Evolutionary conservation across 176 grass and related monocot species (phyloP).

Genomic region (Ananas comosus): DNA sequence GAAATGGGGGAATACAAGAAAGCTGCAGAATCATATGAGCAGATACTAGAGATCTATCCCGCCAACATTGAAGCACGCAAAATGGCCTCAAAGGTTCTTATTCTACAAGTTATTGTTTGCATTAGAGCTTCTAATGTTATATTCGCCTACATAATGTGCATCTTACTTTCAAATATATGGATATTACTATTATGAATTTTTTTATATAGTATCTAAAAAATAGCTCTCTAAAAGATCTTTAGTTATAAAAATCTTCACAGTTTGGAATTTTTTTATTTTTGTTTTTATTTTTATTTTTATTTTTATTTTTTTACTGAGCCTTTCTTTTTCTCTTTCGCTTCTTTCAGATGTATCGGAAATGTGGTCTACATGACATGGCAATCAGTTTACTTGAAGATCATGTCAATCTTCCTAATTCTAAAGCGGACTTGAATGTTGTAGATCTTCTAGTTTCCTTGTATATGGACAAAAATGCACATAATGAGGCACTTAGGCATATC

Average conservation of each 20-base stretch:
- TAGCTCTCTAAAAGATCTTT: no score
- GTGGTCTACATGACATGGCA: constrained; percentile 50
- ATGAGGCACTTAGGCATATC: constrained; percentile 59
- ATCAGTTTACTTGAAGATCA: constrained; percentile 73
- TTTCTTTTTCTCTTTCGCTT: constrained; percentile 9
- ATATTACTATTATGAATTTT: not conserved
- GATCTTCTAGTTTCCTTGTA: constrained; percentile 62
- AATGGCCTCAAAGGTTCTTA: constrained; percentile 58
- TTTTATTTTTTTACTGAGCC: not conserved
- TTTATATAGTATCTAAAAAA: not conserved
- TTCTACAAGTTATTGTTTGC: not conserved
- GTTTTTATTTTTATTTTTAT: no score
- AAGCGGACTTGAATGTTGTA: constrained; percentile 36
- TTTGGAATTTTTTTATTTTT: not conserved
- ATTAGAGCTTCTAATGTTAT: not conserved
- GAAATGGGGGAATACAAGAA: constrained; percentile 54
- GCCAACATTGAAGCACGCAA: constrained; percentile 40
- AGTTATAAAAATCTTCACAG: not conserved
- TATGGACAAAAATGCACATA: constrained; percentile 49
- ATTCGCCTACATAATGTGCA: not conserved
- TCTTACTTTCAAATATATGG: not conserved
- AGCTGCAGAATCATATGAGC: constrained; percentile 75
- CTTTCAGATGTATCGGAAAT: constrained; percentile 82
- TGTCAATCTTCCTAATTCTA: constrained; percentile 25
- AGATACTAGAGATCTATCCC: constrained; percentile 46